These are phyloP conservation scores for Nemania sp. DNA, from an alignment of 2,329 filamentous ascomycete species.

Conservation along the genomic window DNA sequence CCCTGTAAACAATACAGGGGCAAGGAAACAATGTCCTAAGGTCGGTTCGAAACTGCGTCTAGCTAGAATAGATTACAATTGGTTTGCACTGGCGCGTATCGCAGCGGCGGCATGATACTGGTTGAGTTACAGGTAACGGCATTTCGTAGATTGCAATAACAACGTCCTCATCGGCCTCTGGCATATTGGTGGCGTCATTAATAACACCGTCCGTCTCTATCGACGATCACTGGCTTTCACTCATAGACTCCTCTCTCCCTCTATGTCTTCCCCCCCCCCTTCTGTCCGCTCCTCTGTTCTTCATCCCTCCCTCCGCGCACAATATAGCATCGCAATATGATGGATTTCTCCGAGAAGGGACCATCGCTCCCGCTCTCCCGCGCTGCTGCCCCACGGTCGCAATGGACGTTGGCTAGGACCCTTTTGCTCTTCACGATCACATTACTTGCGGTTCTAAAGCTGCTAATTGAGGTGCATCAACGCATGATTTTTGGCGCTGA, in stretches of 20 bases:
- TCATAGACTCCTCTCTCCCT: background rate
- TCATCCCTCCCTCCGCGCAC: background rate
- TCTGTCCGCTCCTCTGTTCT: too few relatives aligned
- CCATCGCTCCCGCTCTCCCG: constrained; percentile 13
- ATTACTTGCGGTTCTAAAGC: constrained; percentile 7
- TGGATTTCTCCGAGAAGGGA: constrained; percentile 14
- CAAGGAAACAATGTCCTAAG: too few relatives aligned
- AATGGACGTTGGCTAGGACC: constrained; percentile 3
- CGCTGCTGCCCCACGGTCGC: background rate
- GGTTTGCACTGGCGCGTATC: too few relatives aligned
- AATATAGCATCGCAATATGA: background rate
- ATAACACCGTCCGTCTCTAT: background rate
- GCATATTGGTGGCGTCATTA: background rate
- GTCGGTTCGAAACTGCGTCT: too few relatives aligned
- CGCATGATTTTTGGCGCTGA: constrained; percentile 21
- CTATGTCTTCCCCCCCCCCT: background rate
- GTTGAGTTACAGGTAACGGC: too few relatives aligned
- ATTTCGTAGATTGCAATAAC: background rate
- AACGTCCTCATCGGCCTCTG: background rate
- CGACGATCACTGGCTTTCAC: background rate
- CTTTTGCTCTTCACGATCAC: constrained; percentile 9
- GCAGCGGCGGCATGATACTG: too few relatives aligned
- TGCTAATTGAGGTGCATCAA: background rate
- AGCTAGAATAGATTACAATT: too few relatives aligned
- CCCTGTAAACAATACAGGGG: too few relatives aligned